Evolutionary conservation across 2,329 filamentous ascomycete genomes (phyloP).

Genomic region (Thelonectria olida): DNA sequence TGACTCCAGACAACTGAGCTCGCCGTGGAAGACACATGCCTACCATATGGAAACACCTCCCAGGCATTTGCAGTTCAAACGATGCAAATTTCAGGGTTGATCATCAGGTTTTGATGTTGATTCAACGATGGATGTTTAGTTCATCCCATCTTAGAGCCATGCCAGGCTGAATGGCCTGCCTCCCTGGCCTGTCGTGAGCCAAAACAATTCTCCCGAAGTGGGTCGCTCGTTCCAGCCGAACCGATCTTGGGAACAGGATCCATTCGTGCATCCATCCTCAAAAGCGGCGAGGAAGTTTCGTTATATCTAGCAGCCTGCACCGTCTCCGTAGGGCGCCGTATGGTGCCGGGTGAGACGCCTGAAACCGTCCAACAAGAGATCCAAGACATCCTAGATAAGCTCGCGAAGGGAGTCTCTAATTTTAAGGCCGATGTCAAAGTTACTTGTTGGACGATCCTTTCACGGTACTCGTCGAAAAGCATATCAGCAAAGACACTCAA

Average conservation of each 20-base stretch:
- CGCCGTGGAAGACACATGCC: not conserved
- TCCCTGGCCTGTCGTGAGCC: not conserved
- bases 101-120: not conserved
- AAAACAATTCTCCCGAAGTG: not conserved
- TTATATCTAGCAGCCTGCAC: constrained; percentile 60
- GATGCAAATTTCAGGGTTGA: not conserved
- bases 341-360: constrained; percentile 53
- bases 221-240: not conserved
- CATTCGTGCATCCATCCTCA: constrained; percentile 58
- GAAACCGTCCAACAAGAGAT: constrained; percentile 50
- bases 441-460: constrained; percentile 55
- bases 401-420: constrained; percentile 44
- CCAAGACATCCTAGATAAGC: constrained; percentile 44
- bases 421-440: constrained; percentile 53
- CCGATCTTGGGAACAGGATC: constrained; percentile 53
- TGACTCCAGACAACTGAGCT: not conserved
- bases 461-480: constrained; percentile 42
- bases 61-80: not conserved
- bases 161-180: not conserved
- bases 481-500: constrained; percentile 42
- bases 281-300: constrained; percentile 60
- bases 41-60: not conserved
- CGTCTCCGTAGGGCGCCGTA: constrained; percentile 59
- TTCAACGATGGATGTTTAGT: not conserved
- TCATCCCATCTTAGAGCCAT: not conserved